A percentile compares a stretch with the other conserved stretches of the same genome.
These are phyloP conservation scores for Syncephalastrum monosporum DNA, from an alignment of 371 early-diverging fungal genomes.

Conservation along the genomic window DNA sequence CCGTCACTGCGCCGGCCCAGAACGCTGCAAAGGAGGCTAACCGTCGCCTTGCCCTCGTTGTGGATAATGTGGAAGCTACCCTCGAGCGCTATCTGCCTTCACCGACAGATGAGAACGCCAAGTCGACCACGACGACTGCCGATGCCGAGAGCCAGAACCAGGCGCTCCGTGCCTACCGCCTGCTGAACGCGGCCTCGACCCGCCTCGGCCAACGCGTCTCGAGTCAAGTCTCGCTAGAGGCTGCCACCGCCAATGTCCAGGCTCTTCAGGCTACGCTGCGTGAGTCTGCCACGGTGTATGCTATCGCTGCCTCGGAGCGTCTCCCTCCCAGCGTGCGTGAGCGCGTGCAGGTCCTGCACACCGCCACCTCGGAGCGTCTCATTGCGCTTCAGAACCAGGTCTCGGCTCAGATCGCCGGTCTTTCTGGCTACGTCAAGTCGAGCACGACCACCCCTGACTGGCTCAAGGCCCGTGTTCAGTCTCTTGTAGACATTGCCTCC, in stretches of 20 bases:
- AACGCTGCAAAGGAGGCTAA: conserved; percentile 45
- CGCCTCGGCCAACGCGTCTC: conserved; percentile 32
- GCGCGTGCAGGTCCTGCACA: conserved; percentile 23
- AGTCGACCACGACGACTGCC: conserved; percentile 25
- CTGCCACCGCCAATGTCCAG: conserved; percentile 21
- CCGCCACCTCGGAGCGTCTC: conserved; percentile 17
- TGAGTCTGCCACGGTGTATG: conserved; percentile 27
- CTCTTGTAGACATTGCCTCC: conserved; percentile 37
- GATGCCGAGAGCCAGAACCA: conserved; percentile 40
- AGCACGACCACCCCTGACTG: conserved; percentile 43
- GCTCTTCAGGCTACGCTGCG: conserved; percentile 28
- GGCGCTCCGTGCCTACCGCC: conserved; percentile 32
- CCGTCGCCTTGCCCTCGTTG: conserved; percentile 35
- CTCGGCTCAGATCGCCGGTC: conserved; percentile 19
- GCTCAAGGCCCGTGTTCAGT: conserved; percentile 41
- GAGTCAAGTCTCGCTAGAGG: conserved; percentile 33
- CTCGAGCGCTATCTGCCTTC: conserved; percentile 51
- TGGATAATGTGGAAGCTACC: conserved; percentile 47
- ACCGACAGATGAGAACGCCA: conserved; percentile 13
- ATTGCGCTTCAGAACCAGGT: conserved; percentile 25
- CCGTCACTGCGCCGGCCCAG: conserved; percentile 47
- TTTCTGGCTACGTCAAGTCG: conserved; percentile 37
- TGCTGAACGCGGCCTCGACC: conserved; percentile 28
- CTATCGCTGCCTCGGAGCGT: conserved; percentile 27
- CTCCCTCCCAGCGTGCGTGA: conserved; percentile 27